phyloP scores from a whole-genome alignment of 1,139 yeast species.

The Entelexis sorbosivorans region DNA sequence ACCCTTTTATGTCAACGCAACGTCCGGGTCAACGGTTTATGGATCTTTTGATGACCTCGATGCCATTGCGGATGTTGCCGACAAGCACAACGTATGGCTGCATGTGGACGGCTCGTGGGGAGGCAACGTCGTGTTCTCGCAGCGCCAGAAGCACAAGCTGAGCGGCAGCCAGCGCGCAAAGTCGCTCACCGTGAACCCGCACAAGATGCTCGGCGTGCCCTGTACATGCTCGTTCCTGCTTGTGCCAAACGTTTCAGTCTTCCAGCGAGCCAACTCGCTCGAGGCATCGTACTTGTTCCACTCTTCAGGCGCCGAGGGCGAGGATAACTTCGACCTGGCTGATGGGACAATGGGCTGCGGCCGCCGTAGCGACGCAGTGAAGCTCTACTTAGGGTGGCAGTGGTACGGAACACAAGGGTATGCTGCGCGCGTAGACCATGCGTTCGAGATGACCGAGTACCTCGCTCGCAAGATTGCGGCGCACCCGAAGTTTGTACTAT shows the following conservation, averaged over 20 bases:
- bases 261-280: slow-evolving; percentile 64
- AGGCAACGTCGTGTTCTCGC: slow-evolving; percentile 65
- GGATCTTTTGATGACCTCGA: slow-evolving; percentile 69
- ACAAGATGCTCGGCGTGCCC: slow-evolving; percentile 85
- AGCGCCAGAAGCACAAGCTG: slow-evolving; percentile 39
- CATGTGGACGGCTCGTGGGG: slow-evolving; percentile 93
- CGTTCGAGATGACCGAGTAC: slow-evolving; percentile 51
- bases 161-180: slow-evolving; percentile 57
- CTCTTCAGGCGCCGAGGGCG: slow-evolving; percentile 36
- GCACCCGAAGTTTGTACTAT: slow-evolving; percentile 39
- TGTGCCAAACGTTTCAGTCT: slow-evolving; percentile 53
- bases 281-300: slow-evolving; percentile 78
- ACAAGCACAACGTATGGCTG: slow-evolving; percentile 51
- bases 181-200: slow-evolving; percentile 78
- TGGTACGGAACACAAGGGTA: slow-evolving; percentile 57
- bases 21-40: slow-evolving; percentile 84
- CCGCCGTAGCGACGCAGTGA: slow-evolving; percentile 70
- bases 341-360: slow-evolving; percentile 95
- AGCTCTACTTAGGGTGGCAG: slow-evolving; percentile 70
- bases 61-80: slow-evolving; percentile 45
- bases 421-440: slow-evolving; percentile 55
- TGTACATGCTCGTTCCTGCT: slow-evolving; percentile 73
- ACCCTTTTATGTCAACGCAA: slow-evolving; percentile 68
- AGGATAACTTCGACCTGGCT: slow-evolving; percentile 64
- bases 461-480: slow-evolving; percentile 40